These are phyloP conservation scores for Clohesyomyces aquaticus DNA, from an alignment of 495 filamentous ascomycete species.

Conservation along the genomic window DNA sequence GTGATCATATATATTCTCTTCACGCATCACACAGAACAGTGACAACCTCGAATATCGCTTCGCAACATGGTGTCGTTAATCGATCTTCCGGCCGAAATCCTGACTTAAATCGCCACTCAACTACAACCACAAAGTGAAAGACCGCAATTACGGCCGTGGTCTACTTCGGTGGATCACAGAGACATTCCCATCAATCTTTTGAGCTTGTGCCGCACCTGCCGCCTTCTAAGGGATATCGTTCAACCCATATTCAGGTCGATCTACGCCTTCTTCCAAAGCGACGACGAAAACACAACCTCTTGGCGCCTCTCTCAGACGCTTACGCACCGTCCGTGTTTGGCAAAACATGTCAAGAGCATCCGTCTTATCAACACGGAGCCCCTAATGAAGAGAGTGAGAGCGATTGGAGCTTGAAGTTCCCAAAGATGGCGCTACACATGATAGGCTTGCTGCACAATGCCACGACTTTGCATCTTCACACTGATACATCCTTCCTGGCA, in stretches of 20 bases:
- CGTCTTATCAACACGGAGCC: not conserved
- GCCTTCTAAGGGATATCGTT: not conserved
- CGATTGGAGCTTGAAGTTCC: not conserved
- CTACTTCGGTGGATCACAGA: not conserved
- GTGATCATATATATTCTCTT: too few species aligned
- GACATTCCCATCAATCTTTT: not conserved
- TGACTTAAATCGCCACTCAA: not conserved
- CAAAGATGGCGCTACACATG: not conserved
- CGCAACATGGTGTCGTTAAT: not conserved
- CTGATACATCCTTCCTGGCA: not conserved
- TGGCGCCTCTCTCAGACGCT: not conserved
- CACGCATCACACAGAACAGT: too few species aligned
- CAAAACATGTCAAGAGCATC: not conserved
- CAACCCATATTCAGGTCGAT: constrained; percentile 1
- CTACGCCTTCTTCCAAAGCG: not conserved
- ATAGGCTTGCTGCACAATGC: not conserved
- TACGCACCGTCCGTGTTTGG: not conserved
- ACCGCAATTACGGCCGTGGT: not conserved
- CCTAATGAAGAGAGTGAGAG: not conserved
- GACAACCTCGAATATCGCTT: not conserved
- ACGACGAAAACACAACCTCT: not conserved
- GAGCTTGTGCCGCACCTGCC: not conserved
- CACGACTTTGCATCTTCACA: not conserved
- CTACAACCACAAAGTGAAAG: not conserved
- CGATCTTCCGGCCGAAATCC: not conserved